Base-by-base conservation (phyloP, 441 rosid species). In the Flueggea neowawraea region DNA sequence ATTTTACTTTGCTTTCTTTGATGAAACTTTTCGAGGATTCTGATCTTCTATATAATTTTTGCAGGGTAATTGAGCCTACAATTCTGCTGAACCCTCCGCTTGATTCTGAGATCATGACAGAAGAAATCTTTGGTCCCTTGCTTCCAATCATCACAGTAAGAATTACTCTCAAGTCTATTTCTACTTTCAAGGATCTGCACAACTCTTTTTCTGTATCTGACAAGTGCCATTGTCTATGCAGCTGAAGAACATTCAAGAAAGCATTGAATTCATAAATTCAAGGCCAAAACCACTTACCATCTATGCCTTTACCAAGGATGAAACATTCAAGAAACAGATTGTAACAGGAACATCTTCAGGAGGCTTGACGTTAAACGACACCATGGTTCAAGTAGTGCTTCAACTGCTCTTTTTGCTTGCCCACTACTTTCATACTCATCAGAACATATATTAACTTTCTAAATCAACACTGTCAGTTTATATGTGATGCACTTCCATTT, bases 71-170 rank as follows among this genome's bases (percentile, higher is more conserved):
- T 54, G 95, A 84, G 76, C 98, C 96, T 44, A 87, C 98, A 43
- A 84, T 92, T 73, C 76, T 92, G 79, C 72, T 92, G 64, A 79
- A 92, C 77, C 96, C 96, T 65, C 96, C 98, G 43, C 86, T 86
- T 59, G 96, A 90, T 69, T 82, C 98, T 52, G 82, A 86, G 75
- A 65, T 93, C 45, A 90, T 93, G 97, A 86, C 69, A 4, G 90
- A 83, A 65, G 98, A 90, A 79, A 83, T 92, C 39, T 92, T 92
- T 17, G 98, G 98, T n/a, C 96, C 98, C 4, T 54, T 92, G 68
- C 96, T 92, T 65, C 96, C 98, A 0, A 78, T 92, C 61, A 81
- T 92, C 72, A 92, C 93, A 9, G 96, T 92, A 59, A 71, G 81
- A 54, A 59, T n/a, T 15, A 57, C 28, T n/a, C 16, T 11, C 16